Conservation (phyloP, 495 filamentous ascomycete genomes). For the Penicillium cataractarum region DNA sequence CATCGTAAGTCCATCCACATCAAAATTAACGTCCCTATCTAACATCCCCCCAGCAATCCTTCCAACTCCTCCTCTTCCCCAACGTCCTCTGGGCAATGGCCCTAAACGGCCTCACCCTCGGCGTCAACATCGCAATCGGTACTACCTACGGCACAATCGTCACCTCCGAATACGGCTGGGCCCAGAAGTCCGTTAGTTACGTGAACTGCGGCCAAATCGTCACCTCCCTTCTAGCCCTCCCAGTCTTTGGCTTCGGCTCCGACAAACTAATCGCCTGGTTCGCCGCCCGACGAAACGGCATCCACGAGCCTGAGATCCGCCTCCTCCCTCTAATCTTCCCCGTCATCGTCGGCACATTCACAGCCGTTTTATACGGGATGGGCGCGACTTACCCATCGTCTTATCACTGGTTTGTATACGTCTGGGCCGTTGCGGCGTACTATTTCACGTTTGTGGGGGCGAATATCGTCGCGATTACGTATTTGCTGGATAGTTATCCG, state of each 20-base stretch:
- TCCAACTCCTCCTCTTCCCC: conserved; percentile 35
- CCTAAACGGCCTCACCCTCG: conserved; percentile 43
- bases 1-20: conserved; percentile 17
- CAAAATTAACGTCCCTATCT: background rate
- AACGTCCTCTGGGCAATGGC: conserved; percentile 45
- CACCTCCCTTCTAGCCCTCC: conserved; percentile 35
- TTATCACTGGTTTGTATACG: conserved; percentile 43
- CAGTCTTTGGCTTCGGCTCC: conserved; percentile 37
- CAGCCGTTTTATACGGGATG: conserved; percentile 35
- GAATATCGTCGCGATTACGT: conserved; percentile 45
- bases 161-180: conserved; percentile 37
- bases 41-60: conserved; percentile 2
- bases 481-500: conserved; percentile 44
- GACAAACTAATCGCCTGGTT: conserved; percentile 33
- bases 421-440: conserved; percentile 36
- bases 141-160: conserved; percentile 42
- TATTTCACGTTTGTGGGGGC: conserved; percentile 45
- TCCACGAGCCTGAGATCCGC: conserved; percentile 40
- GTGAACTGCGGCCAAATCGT: conserved; percentile 40
- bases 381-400: conserved; percentile 31
- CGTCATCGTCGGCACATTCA: conserved; percentile 34
- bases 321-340: conserved; percentile 38
- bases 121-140: conserved; percentile 42
- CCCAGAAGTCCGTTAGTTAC: conserved; percentile 33
- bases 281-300: conserved; percentile 29